A percentile compares a stretch with the other conserved stretches of the same genome.
phyloP scores from a whole-genome alignment of 1,284 basidiomycete species.

The Tausonia pullulans region DNA sequence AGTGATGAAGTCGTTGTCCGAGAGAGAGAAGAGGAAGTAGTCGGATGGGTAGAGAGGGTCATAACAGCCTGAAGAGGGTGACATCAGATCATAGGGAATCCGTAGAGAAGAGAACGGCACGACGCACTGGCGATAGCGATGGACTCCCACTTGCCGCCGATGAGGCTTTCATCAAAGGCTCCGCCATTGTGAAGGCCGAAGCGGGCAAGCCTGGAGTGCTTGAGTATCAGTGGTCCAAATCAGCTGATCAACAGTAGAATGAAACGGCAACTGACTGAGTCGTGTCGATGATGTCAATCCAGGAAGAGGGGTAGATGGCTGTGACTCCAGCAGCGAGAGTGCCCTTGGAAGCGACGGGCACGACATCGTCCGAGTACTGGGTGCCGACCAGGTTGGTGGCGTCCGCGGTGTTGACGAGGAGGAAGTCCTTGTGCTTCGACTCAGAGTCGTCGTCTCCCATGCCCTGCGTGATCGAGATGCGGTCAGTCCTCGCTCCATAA shows the following conservation, averaged over 20 bases:
- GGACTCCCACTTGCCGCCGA: conserved; percentile 58
- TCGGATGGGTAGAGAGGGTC: conserved; percentile 16
- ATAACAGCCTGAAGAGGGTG: not conserved
- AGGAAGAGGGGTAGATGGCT: conserved; percentile 23
- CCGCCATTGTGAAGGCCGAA: conserved; percentile 30
- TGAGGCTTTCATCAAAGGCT: conserved; percentile 39
- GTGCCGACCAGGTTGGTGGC: conserved; percentile 31
- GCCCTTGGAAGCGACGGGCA: conserved; percentile 27
- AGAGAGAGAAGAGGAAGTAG: conserved; percentile 52
- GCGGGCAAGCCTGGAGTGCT: conserved; percentile 19
- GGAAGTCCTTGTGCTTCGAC: conserved; percentile 25
- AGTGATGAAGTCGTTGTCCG: conserved; percentile 57
- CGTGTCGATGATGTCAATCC: conserved; percentile 27
- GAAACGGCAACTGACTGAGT: conserved; percentile 10
- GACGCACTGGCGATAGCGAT: conserved; percentile 45
- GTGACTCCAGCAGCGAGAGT: conserved; percentile 24
- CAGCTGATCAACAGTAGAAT: too few relatives aligned
- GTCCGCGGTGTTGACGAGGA: conserved; percentile 24
- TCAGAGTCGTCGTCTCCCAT: conserved; percentile 9
- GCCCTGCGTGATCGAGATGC: not conserved
- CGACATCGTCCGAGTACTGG: conserved; percentile 25
- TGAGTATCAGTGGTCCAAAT: not conserved
- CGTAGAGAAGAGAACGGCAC: conserved; percentile 18
- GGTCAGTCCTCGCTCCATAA: too few relatives aligned
- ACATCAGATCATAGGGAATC: not conserved